Percentiles rank a stretch among this genome's conserved stretches.
Evolutionary conservation across 306 rosid genomes (phyloP).

Genomic region (Malus orientalis): DNA sequence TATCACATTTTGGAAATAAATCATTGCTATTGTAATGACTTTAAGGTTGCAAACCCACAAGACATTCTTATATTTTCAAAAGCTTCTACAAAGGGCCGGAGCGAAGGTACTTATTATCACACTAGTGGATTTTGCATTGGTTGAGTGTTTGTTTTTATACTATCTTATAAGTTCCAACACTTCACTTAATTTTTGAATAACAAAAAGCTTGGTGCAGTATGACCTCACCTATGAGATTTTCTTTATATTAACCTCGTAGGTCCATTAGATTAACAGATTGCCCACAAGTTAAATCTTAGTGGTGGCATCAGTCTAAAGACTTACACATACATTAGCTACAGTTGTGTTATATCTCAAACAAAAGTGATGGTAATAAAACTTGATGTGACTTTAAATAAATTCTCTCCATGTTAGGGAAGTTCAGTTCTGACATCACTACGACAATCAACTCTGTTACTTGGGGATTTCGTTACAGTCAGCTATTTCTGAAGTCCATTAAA

Average conservation of each 20-base stretch:
- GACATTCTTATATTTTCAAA: slow-evolving; percentile 95
- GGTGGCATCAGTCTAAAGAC: not conserved
- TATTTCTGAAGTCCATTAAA: not conserved
- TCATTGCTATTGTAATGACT: slow-evolving; percentile 10
- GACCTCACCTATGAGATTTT: not conserved
- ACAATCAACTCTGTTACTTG: not conserved
- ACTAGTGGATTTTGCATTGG: not conserved
- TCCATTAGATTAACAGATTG: not conserved
- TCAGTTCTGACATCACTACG: not conserved
- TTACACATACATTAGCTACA: not conserved
- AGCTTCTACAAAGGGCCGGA: slow-evolving; percentile 63
- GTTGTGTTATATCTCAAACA: not conserved
- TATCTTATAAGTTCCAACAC: not conserved
- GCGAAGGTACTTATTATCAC: slow-evolving; percentile 37
- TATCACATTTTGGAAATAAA: slow-evolving; percentile 22
- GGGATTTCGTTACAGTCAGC: not conserved
- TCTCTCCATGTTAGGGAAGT: not conserved
- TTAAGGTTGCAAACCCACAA: slow-evolving; percentile 96
- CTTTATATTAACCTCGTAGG: not conserved
- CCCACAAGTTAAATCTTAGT: not conserved
- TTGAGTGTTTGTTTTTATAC: not conserved
- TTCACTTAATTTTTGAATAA: not conserved
- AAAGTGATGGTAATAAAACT: not conserved
- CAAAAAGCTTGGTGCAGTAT: not conserved
- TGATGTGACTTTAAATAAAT: not conserved